phyloP scores from a whole-genome alignment of 2,329 filamentous ascomycete genomes.

The Colletotrichum somersetense region DNA sequence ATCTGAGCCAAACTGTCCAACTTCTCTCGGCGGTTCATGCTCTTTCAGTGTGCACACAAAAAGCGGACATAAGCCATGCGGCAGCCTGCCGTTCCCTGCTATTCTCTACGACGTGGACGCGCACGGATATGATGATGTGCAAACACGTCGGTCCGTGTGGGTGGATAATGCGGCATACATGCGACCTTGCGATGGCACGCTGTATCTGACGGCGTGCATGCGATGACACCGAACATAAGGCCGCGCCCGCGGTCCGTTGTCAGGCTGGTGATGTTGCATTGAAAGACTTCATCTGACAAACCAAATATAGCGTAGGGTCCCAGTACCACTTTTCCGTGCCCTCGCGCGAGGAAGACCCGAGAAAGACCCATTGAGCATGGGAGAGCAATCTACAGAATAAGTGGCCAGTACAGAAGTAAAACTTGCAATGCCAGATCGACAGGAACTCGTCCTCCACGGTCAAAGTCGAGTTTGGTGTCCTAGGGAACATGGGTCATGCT shows the following conservation, averaged over 20 bases:
- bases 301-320: not conserved
- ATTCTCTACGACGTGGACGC: no score
- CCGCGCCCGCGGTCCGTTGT: not conserved
- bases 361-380: not conserved
- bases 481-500: slow-evolving; percentile 1
- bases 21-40: not conserved
- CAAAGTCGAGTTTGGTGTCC: not conserved
- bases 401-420: not conserved
- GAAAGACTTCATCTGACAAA: not conserved
- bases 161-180: not conserved
- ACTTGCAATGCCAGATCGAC: not conserved
- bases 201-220: no score
- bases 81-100: not conserved
- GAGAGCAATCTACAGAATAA: not conserved
- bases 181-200: not conserved
- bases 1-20: not conserved
- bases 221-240: not conserved
- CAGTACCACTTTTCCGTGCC: not conserved
- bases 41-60: not conserved
- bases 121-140: not conserved
- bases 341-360: not conserved
- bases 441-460: not conserved
- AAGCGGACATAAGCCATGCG: not conserved
- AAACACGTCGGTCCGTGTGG: not conserved
- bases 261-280: not conserved